Base-by-base conservation (phyloP, 305 asterid species). In the Plantago lanceolata region DNA sequence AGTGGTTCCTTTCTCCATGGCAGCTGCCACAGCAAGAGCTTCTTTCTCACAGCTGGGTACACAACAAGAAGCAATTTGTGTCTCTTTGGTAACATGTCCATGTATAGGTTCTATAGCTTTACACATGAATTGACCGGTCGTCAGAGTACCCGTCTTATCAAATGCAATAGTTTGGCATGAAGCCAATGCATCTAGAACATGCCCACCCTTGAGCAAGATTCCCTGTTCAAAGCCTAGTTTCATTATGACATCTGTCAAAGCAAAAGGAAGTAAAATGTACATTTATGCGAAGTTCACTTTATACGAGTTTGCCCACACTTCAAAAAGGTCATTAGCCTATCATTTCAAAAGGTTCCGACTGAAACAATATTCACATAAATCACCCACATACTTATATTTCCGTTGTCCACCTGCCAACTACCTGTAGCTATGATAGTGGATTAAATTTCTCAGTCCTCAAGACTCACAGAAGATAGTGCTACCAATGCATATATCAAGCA, bases 11-110 rank as follows among this genome's bases (percentile, higher is more conserved):
- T 84, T 94, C 84, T 94, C 99, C 89, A 94, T 86, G 44, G 97
- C 96, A 68, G 97, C 97, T 73, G 99, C 97, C 29, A 94, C 95
- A 51, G 97, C 96, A 62, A 94, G 96, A 48, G 99, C 99, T 82
- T 90, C 97, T 77, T 86, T 83, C 85, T 94, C 99, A 75, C 97
- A 94, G 84, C 71, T 94, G 44, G 95, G 97, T 56, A 77, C 84
- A 82, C 99, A 94, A 73, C 99, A 90, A 12, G 88, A 76, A 68
- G 77, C 81, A 71, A 68, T 50, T 64, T 63, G 75, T 33, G 66
- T 75, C 74, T 72, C 72, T 40, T 67, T 68, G 59, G 73, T 68
- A 50, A 61, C 69, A 74, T 94, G 99, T 63, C 99, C 99, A 70
- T 79, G 97, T 68, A 94, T 94, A 45, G 99, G 99, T 76, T 94